These are phyloP conservation scores for Sphaerosporella brunnea DNA, from an alignment of 495 filamentous ascomycete genomes.

Conservation along the genomic window DNA sequence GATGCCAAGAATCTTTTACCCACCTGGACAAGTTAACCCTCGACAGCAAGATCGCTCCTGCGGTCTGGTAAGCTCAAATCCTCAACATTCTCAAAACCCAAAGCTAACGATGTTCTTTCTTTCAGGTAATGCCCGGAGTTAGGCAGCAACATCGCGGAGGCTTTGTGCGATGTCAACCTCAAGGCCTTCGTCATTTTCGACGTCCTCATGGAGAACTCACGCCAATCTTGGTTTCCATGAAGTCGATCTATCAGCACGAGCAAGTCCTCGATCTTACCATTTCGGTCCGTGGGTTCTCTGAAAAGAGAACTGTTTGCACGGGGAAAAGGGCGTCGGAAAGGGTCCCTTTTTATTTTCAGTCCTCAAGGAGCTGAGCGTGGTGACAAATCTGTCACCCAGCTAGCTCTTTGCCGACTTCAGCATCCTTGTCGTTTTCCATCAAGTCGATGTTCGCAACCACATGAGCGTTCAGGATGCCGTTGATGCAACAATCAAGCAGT, in stretches of 20 bases:
- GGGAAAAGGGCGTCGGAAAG: too few species aligned
- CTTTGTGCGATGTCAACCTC: slow-evolving; percentile 52
- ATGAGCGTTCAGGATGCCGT: slow-evolving; percentile 44
- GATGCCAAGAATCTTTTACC: too few species aligned
- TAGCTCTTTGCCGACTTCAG: slow-evolving; percentile 47
- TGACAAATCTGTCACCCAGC: slow-evolving; percentile 45
- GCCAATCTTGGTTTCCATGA: too few species aligned
- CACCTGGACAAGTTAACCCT: slow-evolving; percentile 47
- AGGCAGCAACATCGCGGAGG: slow-evolving; percentile 59
- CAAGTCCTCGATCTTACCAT: too few species aligned
- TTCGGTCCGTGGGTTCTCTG: too few species aligned
- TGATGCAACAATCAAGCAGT: slow-evolving; percentile 28
- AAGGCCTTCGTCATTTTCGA: slow-evolving; percentile 60
- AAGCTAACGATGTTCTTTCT: too few species aligned
- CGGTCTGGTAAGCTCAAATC: slow-evolving; percentile 53
- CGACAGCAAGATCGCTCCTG: slow-evolving; percentile 47
- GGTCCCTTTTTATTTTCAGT: too few species aligned
- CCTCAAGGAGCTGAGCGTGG: slow-evolving; percentile 54
- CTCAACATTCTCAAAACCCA: too few species aligned
- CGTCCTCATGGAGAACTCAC: too few species aligned
- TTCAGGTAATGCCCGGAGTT: slow-evolving; percentile 51
- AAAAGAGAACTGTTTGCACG: too few species aligned
- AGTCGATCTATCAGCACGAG: too few species aligned
- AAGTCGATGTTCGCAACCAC: slow-evolving; percentile 56
- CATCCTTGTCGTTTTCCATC: slow-evolving; percentile 57